A percentile compares a stretch with the other conserved stretches of the same genome.
phyloP scores from a whole-genome alignment of 345 rosid genomes.

The Anacardium occidentale region DNA sequence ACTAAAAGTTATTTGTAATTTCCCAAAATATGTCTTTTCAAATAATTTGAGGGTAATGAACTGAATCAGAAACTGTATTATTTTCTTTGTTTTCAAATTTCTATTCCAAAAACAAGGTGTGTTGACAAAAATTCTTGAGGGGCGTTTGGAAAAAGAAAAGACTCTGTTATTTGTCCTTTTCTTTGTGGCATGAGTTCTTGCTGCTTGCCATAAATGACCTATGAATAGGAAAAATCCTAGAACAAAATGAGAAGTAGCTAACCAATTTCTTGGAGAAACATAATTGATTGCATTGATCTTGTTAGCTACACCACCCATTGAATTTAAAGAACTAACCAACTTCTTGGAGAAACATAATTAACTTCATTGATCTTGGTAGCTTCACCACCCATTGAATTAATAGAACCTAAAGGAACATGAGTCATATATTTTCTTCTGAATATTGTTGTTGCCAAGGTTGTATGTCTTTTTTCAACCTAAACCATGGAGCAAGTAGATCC shows the following conservation, averaged over 20 bases:
- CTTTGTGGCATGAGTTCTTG: too few relatives aligned
- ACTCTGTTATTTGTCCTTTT: slow-evolving; percentile 1
- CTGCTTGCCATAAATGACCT: too few relatives aligned
- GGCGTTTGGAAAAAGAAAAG: background rate
- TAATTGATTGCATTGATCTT: too few relatives aligned
- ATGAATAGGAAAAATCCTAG: too few relatives aligned
- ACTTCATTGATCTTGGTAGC: too few relatives aligned
- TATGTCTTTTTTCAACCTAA: slow-evolving; percentile 7
- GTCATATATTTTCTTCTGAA: background rate
- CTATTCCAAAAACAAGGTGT: background rate
- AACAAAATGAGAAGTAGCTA: too few relatives aligned
- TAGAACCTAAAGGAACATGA: background rate
- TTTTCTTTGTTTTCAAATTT: background rate
- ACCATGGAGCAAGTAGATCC: slow-evolving; percentile 17
- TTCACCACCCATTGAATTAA: too few relatives aligned
- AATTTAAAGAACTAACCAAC: too few relatives aligned
- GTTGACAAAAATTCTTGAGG: background rate
- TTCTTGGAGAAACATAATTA: too few relatives aligned
- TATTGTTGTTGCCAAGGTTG: background rate
- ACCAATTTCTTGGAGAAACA: too few relatives aligned
- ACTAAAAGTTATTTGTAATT: slow-evolving; percentile 7
- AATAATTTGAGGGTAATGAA: slow-evolving; percentile 2
- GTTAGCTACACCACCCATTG: too few relatives aligned
- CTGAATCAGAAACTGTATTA: background rate
- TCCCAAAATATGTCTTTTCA: background rate